Evolutionary conservation across 108 stramenopile species (phyloP), one percentile per base, ranked within the genome.

Genomic region (Thalassiosira profunda): DNA sequence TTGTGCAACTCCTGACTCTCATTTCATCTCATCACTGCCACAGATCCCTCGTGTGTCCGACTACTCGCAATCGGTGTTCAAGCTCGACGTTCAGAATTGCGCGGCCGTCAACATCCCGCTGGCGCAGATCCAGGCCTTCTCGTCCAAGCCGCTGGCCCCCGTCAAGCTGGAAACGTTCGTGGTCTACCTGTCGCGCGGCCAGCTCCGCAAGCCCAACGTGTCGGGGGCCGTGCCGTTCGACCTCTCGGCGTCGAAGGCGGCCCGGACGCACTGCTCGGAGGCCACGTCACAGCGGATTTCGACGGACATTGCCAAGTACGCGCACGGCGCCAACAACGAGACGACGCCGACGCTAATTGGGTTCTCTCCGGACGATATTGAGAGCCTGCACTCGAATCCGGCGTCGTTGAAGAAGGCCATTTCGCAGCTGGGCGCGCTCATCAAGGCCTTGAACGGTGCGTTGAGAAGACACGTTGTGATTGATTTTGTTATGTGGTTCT

Each of bases 81-180:
- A 68, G 21, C 74, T 95, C n/a, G 91, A 93, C 57, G 72, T 95
- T 24, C 86, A 95, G 59, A 95, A 95, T 49, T 95, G 94, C 61
- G 85, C 90, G 2, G 86, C 91, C 8, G 94, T 95, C 20, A 95
- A 91, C 55, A 95, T 95, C 66, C 94, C 94, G 6, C 25, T 87
- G 68, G 89, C 90, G 30, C 94, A 95, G 59, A 86, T 95, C 20
- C 86, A 92, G 44, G 90, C 94, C 20, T 95, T 95, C 72, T 85
- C 91, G 20, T 79, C 89, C n/a, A 86, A 73, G 58, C 94, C 94
- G 10, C 60, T 95, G 24, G 85, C 91, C 15, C 94, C 94, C 7
- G 91, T 95, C 60, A 92, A 95, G 58, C 90, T 95, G 8, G 90
- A 92, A 30, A 81, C 81, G 1, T 95, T 84, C 35, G 88, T 95